Evolutionary conservation across 2,329 filamentous ascomycete species (phyloP).

Genomic region (Aspergillus udagawae): DNA sequence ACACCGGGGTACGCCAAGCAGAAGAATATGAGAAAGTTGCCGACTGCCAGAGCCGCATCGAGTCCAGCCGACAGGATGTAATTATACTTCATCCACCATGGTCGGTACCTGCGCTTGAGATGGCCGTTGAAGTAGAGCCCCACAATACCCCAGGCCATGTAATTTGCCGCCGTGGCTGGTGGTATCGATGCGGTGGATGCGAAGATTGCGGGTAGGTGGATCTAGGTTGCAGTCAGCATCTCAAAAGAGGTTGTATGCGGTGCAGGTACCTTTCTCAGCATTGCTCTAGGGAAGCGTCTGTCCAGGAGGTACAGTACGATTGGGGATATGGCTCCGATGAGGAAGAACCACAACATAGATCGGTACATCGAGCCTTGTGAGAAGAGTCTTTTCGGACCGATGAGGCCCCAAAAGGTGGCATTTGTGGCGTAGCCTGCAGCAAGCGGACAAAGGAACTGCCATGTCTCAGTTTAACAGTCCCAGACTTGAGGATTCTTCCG

Average conservation of each 20-base stretch:
- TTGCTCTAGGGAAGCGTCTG: slow-evolving; percentile 55
- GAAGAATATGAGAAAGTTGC: slow-evolving; percentile 25
- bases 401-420: slow-evolving; percentile 57
- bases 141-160: slow-evolving; percentile 63
- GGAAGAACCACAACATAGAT: slow-evolving; percentile 63
- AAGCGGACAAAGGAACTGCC: neutral
- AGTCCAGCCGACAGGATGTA: slow-evolving; percentile 67
- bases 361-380: slow-evolving; percentile 56
- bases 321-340: slow-evolving; percentile 59
- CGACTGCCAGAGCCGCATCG: slow-evolving; percentile 41
- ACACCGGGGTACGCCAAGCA: slow-evolving; percentile 22
- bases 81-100: slow-evolving; percentile 72
- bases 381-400: slow-evolving; percentile 65
- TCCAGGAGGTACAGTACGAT: slow-evolving; percentile 55
- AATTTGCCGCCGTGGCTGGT: slow-evolving; percentile 64
- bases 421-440: slow-evolving; percentile 2
- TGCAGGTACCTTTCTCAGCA: slow-evolving; percentile 53
- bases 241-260: neutral
- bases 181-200: slow-evolving; percentile 43
- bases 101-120: slow-evolving; percentile 56
- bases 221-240: slow-evolving; percentile 1
- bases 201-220: slow-evolving; percentile 12
- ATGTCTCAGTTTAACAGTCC: neutral
- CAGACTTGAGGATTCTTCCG: neutral
- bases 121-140: slow-evolving; percentile 62